Base-by-base conservation (phyloP, 495 filamentous ascomycete genomes). In the Bacidia rubella region DNA sequence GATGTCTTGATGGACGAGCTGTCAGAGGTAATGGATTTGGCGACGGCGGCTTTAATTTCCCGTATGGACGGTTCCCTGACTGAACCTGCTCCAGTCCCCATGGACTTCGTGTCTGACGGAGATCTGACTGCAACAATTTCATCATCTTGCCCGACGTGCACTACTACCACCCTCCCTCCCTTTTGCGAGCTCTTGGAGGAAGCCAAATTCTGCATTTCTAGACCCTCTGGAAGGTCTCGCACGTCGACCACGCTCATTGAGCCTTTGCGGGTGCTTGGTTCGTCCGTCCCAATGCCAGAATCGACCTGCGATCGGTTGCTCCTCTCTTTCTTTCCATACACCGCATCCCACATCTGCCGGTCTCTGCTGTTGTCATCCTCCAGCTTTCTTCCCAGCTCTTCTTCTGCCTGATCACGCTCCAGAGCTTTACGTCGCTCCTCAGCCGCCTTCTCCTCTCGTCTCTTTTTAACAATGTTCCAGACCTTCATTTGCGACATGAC, bases 381-480 rank as follows among this genome's bases (percentile, higher is more conserved):
- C 9, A 95, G 60, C 51, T 74, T 73, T 47, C 78, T 71, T 1
- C 83, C 86, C 2, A 78, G 70, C 49, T 79, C 77, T 40, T 78
- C 78, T 55, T 97, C 88, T 41, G 81, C 76, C 32, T 51, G 1
- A 20, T 58, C 47, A 1, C 25, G 46, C 58, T 78, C 75, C n/a
- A 87, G 75, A 11, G 79, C 71, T 57, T 74, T 72, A 17, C 68
- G 68, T 53, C 79, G 69, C 23, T 77, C 54, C 32, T 75, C 71
- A 11, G 68, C 71, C 15, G 77, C 78, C 49, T 77, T 81, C 57
- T 76, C 76, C 17, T 77, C 74, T 19, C 86, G 71, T 45, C 81
- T 74, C 49, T 86, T 77, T 57, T 83, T 82, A 48, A 96, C 77
- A n/a, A 95, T 72, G 48, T 82, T 84, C 90, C 90, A 96, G 9